phyloP scores from a whole-genome alignment of 1,139 yeast species.

The Kurtzmaniella quercitrusa region DNA sequence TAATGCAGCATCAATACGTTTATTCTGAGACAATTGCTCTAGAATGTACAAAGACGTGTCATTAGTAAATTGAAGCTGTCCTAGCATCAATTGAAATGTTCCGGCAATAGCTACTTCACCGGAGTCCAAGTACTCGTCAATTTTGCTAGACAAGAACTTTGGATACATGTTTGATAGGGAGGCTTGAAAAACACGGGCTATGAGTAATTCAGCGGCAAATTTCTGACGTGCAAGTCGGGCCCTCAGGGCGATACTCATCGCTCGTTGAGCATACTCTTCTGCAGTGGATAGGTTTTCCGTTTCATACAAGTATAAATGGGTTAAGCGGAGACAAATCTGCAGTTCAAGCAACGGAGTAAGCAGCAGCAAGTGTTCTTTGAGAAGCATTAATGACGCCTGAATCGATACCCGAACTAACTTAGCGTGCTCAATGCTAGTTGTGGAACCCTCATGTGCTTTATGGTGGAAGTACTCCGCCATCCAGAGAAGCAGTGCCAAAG shows the following conservation, averaged over 20 bases:
- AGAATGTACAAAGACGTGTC: constrained; percentile 20
- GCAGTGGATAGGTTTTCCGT: constrained; percentile 38
- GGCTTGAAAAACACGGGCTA: constrained; percentile 28
- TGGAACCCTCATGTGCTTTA: constrained; percentile 19
- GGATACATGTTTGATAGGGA: constrained; percentile 19
- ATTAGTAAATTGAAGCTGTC: constrained; percentile 21
- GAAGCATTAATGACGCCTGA: constrained; percentile 29
- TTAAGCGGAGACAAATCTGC: constrained; percentile 28
- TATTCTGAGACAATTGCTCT: constrained; percentile 7
- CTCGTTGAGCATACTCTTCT: constrained; percentile 33
- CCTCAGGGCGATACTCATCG: constrained; percentile 32
- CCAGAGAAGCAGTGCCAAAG: constrained; percentile 12
- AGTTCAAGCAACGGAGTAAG: constrained; percentile 30
- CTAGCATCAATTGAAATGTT: constrained; percentile 25
- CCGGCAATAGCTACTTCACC: constrained; percentile 14
- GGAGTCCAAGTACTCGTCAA: constrained; percentile 14
- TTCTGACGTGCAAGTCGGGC: constrained; percentile 17
- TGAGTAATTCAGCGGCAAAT: constrained; percentile 29
- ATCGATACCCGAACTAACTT: constrained; percentile 36
- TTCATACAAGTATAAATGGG: constrained; percentile 34
- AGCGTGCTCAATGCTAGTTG: background rate
- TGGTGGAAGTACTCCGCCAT: constrained; percentile 20
- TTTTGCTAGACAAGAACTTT: constrained; percentile 24
- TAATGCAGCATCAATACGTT: constrained; percentile 6
- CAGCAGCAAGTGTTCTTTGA: constrained; percentile 20